Percentiles rank a stretch among this genome's conserved stretches.
Evolutionary conservation across 2,329 filamentous ascomycete genomes (phyloP).

Genomic region (Stemphylium vesicarium): DNA sequence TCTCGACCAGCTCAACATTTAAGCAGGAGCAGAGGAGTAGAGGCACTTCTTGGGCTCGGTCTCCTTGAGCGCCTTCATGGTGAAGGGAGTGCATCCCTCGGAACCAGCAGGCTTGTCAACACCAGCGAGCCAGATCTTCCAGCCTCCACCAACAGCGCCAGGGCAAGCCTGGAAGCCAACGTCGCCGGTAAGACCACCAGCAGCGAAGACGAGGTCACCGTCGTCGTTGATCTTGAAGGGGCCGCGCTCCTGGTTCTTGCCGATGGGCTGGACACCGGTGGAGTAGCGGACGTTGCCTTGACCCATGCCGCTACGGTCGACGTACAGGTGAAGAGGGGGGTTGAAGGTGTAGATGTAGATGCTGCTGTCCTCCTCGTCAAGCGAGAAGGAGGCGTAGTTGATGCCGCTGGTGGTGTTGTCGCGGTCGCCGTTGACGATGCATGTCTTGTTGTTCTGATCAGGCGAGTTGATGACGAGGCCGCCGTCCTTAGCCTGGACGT

Average conservation of each 20-base stretch:
- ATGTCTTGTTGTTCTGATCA: constrained; percentile 56
- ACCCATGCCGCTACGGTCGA: constrained; percentile 67
- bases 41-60: constrained; percentile 7
- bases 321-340: constrained; percentile 58
- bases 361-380: constrained; percentile 49
- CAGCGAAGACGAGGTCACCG: constrained; percentile 55
- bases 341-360: constrained; percentile 57
- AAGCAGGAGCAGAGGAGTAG: constrained; percentile 11
- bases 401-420: constrained; percentile 10
- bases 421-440: constrained; percentile 39
- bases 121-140: constrained; percentile 35
- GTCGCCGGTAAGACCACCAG: constrained; percentile 35
- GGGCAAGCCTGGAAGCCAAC: constrained; percentile 62
- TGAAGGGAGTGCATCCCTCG: constrained; percentile 8
- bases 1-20: constrained; percentile 1
- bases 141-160: constrained; percentile 50
- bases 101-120: constrained; percentile 28
- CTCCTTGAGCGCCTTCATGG: constrained; percentile 12
- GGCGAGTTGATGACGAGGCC: constrained; percentile 54
- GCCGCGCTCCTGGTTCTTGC: constrained; percentile 55
- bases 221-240: constrained; percentile 56
- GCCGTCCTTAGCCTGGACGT: constrained; percentile 54
- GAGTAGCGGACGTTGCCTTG: constrained; percentile 61
- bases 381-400: constrained; percentile 58
- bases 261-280: constrained; percentile 52